Conservation (phyloP, 352 stramenopile species). For the Globisporangium orthogonon region DNA sequence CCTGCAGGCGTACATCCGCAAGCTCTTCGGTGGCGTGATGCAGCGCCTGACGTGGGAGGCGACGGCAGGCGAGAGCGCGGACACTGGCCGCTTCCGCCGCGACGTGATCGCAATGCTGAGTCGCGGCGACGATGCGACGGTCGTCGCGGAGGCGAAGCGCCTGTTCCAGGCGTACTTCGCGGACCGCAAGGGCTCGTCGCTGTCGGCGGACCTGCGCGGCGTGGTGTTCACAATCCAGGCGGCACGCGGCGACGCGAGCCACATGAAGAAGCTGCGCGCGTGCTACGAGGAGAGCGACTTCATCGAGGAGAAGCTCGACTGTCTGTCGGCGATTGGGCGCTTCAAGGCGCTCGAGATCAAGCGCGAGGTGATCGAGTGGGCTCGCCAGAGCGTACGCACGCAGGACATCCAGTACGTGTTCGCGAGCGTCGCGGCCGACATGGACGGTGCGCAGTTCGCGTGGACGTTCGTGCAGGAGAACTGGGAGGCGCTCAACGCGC, state of each 20-base stretch:
- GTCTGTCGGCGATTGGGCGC: constrained; percentile 60
- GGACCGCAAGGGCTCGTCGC: constrained; percentile 27
- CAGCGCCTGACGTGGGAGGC: constrained; percentile 41
- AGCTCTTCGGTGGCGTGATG: constrained; percentile 55
- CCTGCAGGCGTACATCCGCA: constrained; percentile 57
- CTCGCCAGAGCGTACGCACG: constrained; percentile 56
- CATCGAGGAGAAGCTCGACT: constrained; percentile 79
- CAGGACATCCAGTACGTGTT: constrained; percentile 85
- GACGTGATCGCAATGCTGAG: constrained; percentile 71
- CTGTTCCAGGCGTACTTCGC: constrained; percentile 53
- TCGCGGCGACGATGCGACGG: constrained; percentile 37
- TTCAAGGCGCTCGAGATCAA: constrained; percentile 55
- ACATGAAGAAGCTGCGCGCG: constrained; percentile 40
- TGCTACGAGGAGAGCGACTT: constrained; percentile 73
- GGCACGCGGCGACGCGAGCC: constrained; percentile 29
- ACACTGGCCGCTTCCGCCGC: constrained; percentile 54
- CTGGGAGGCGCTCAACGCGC: constrained; percentile 55
- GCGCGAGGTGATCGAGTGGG: constrained; percentile 60
- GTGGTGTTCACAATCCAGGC: constrained; percentile 60
- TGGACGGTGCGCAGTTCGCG: constrained; percentile 34
- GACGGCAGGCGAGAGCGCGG: constrained; percentile 30
- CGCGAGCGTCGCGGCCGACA: constrained; percentile 57
- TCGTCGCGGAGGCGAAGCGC: constrained; percentile 43
- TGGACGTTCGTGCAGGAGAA: constrained; percentile 76
- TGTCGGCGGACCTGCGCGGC: constrained; percentile 57